Conservation (phyloP, 2,329 filamentous ascomycete species). For the Rasamsonia emersonii region DNA sequence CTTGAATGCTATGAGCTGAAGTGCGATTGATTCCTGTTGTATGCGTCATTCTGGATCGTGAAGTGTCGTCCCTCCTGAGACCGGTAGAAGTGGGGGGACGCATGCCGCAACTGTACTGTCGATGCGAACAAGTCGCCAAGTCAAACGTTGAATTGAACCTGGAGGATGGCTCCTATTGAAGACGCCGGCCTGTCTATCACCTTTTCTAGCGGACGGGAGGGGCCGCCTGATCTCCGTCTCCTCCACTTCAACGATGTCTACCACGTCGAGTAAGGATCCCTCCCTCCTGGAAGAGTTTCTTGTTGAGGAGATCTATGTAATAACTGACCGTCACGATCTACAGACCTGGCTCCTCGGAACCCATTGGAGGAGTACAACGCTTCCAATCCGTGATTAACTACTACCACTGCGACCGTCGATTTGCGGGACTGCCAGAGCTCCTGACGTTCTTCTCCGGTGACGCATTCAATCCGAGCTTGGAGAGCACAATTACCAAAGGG, state of each 20-base stretch:
- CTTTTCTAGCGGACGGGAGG: constrained; percentile 34
- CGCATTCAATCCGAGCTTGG: constrained; percentile 83
- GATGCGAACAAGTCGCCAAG: too few relatives aligned
- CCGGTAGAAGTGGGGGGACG: too few relatives aligned
- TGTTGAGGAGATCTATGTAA: too few relatives aligned
- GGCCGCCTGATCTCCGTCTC: constrained; percentile 64
- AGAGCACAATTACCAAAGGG: constrained; percentile 84
- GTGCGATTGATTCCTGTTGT: too few relatives aligned
- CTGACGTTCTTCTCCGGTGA: constrained; percentile 85
- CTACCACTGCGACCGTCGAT: constrained; percentile 58
- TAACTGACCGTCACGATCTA: too few relatives aligned
- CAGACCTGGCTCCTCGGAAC: constrained; percentile 59
- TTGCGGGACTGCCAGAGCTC: constrained; percentile 54
- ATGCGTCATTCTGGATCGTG: too few relatives aligned
- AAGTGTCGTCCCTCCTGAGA: too few relatives aligned
- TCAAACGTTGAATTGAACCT: too few relatives aligned
- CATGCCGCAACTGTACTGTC: too few relatives aligned
- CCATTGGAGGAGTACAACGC: constrained; percentile 69
- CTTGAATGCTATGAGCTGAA: too few relatives aligned
- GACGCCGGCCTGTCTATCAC: constrained; percentile 32
- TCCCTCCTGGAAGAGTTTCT: constrained; percentile 4
- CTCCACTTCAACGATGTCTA: constrained; percentile 94
- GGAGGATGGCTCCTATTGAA: too few relatives aligned
- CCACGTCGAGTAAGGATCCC: constrained; percentile 63
- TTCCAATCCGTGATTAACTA: constrained; percentile 72